Evolutionary conservation across 1,284 basidiomycete species (phyloP).

Genomic region (Trametes hirsuta): DNA sequence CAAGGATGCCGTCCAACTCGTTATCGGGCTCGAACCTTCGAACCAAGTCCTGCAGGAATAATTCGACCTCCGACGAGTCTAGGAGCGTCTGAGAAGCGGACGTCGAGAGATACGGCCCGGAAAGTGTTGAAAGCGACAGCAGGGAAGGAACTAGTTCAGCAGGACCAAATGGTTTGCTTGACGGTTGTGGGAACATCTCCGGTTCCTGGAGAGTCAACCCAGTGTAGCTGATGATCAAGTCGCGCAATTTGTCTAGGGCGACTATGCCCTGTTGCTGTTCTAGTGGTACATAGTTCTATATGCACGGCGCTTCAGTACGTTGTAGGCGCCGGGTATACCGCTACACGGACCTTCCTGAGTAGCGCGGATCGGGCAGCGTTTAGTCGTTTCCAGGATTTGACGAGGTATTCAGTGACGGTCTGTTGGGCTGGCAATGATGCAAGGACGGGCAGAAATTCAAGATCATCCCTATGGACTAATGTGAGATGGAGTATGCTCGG

Average conservation of each 20-base stretch:
- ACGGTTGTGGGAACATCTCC: conserved; percentile 93
- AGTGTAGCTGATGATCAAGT: conserved; percentile 87
- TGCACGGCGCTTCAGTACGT: not conserved
- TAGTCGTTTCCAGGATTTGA: conserved; percentile 89
- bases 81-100: conserved; percentile 44
- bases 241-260: conserved; percentile 73
- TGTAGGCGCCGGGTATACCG: not conserved
- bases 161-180: conserved; percentile 70
- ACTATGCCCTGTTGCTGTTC: conserved; percentile 65
- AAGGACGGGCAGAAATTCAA: conserved; percentile 78
- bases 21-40: conserved; percentile 62
- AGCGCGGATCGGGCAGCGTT: conserved; percentile 60
- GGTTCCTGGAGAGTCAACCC: conserved; percentile 92
- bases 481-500: not conserved
- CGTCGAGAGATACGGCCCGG: conserved; percentile 61
- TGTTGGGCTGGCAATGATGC: conserved; percentile 79
- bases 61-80: conserved; percentile 60
- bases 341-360: conserved; percentile 56
- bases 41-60: conserved; percentile 74
- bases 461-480: conserved; percentile 64
- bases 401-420: conserved; percentile 90
- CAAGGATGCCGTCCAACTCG: conserved; percentile 45
- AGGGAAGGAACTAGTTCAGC: conserved; percentile 79
- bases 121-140: conserved; percentile 67
- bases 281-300: conserved; percentile 61